Evolutionary conservation across 2,329 filamentous ascomycete genomes (phyloP), one percentile per base, ranked within the genome.

Genomic region (Cordyceps farinosa): DNA sequence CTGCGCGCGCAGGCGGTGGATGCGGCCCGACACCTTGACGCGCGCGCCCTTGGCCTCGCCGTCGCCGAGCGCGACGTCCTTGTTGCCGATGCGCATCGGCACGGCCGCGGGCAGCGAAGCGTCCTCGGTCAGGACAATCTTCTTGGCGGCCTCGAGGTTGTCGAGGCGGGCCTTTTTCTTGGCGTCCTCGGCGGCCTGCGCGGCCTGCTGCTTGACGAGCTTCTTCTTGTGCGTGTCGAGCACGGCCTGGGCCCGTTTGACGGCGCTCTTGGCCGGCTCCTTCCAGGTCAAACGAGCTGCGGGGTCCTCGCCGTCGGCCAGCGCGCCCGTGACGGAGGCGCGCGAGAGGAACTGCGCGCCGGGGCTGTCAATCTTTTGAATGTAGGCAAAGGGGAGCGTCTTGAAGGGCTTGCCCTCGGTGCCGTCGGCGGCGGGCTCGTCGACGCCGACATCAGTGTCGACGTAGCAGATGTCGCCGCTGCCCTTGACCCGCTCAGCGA

Each of bases 171-270:
- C 87, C 68, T 88, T 86, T 66, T 88, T 85, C 74, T 90, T 87
- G 76, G 91, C 87, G 71, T 88, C 86, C 75, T 91, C 87, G 62
- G 88, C 84, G 52, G 89, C 86, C 62, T 87, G 88, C 67, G 87
- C 79, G 72, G 92, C 88, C 69, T 88, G 84, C 75, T 90, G 90
- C 78, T 92, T 92, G 69, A 85, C 85, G 51, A 89, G 83, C 83
- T 96, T 96, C 84, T 92, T 93, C 84, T 91, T 90, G 76, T 91
- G 87, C 67, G 84, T 82, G 68, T 92, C 90, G 67, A 87, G 87
- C 67, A 87, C 87, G 75, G 87, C 88, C 79, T 86, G 86, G 4
- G 89, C 90, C 79, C 96, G 96, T 82, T 96, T 97, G 73, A 92
- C 76, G 29, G 91, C 91, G 65, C 89, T 90, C 80, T 95, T 96